Evolutionary conservation across 2,329 filamentous ascomycete species (phyloP).

Genomic region (Fusarium domesticum): DNA sequence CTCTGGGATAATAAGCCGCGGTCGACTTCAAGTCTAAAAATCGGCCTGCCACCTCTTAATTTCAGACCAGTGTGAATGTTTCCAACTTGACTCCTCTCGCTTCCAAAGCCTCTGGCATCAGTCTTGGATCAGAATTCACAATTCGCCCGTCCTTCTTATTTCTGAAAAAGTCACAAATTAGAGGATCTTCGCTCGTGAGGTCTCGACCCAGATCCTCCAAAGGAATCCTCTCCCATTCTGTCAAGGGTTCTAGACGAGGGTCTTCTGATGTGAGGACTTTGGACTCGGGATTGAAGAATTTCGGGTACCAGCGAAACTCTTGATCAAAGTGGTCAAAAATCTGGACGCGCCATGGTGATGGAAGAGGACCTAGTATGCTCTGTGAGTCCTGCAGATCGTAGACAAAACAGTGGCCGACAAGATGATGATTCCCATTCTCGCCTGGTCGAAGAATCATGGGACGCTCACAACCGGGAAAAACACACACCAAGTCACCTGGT

Average conservation of each 20-base stretch:
- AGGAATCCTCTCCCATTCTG: slow-evolving; percentile 3
- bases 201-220: background rate
- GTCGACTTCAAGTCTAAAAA: background rate
- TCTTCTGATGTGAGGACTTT: background rate
- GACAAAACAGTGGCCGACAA: slow-evolving; percentile 1
- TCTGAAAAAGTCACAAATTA: background rate
- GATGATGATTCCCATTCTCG: background rate
- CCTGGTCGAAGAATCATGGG: background rate
- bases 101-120: background rate
- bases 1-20: background rate
- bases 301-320: background rate
- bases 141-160: background rate
- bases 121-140: slow-evolving; percentile 1
- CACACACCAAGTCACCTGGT: slow-evolving; percentile 2
- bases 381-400: slow-evolving; percentile 2
- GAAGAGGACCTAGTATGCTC: slow-evolving; percentile 1
- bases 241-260: background rate
- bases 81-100: background rate
- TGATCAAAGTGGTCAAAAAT: slow-evolving; percentile 1
- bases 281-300: slow-evolving; percentile 4
- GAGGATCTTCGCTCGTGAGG: slow-evolving; percentile 4
- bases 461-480: slow-evolving; percentile 3
- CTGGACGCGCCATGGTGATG: slow-evolving; percentile 3
- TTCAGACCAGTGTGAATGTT: background rate
- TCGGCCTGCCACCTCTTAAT: background rate